Evolutionary conservation across 139 green algal species (phyloP).

Genomic region (Micractinium conductrix): DNA sequence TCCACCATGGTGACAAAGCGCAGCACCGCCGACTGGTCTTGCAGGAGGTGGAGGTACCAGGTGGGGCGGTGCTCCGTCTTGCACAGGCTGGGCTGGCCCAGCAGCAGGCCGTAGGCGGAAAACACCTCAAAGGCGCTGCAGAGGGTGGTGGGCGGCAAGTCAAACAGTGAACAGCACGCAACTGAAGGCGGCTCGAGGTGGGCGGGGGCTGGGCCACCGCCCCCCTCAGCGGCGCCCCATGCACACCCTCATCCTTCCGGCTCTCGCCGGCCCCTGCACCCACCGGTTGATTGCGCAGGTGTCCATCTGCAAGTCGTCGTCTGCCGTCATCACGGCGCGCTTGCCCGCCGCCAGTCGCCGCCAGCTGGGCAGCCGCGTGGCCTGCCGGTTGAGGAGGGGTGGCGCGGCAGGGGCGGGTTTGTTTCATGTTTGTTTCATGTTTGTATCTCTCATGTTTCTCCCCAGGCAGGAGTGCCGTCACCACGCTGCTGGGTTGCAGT

Average conservation of each 20-base stretch:
- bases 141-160: neutral
- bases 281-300: slow-evolving; percentile 43
- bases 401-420: no score
- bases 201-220: no score
- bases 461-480: no score
- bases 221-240: no score
- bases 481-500: no score
- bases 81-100: slow-evolving; percentile 37
- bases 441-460: no score
- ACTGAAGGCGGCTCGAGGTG: no score
- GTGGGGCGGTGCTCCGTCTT: slow-evolving; percentile 1
- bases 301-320: slow-evolving; percentile 39
- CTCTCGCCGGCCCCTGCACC: no score
- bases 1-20: slow-evolving; percentile 49
- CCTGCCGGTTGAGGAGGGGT: no score
- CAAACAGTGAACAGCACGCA: no score
- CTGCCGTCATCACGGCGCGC: slow-evolving; percentile 36
- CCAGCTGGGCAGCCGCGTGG: slow-evolving; percentile 6
- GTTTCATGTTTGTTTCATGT: no score
- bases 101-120: slow-evolving; percentile 38
- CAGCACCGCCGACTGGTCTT: slow-evolving; percentile 17
- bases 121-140: slow-evolving; percentile 52
- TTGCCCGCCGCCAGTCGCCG: slow-evolving; percentile 15
- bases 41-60: slow-evolving; percentile 19
- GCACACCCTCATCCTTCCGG: no score